Evolutionary conservation across 2,329 filamentous ascomycete genomes (phyloP), one percentile per base, ranked within the genome.

Genomic region (Botrytis porri): DNA sequence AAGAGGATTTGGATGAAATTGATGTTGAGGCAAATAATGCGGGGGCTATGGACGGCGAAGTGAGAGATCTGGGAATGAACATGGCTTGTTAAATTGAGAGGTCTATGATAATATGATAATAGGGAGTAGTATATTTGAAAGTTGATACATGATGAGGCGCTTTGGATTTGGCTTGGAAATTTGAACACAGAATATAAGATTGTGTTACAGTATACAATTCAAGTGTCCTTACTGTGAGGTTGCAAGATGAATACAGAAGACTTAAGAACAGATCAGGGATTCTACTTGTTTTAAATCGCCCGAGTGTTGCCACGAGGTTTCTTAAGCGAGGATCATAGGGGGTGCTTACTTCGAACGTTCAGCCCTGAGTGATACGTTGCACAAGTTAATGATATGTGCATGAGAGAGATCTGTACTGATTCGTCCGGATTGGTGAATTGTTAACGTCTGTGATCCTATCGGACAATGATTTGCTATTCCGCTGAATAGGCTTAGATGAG

Each of bases 1-100:
- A 86, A 75, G 84, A 85, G 79, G 87, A 88, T 75, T 87, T 96
- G 77, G 90, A 94, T 82, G 86, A 89, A 70, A 78, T 80, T 67
- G 73, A 75, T 12, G 57, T 60, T 7, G 66, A 67, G 61, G 51
- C 51, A 18, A 72, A 45, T 35, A 70, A 71, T 14, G 67, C 48
- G 16, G 45, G 64, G 51, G 70, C 65, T 37, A 63, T 65, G 54
- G 57, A 73, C 6, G 76, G 66, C 4, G 77, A 74, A 37, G 37
- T 79, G 57, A 37, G 73, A 63, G 74, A 79, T 75, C 72, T 79
- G 73, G 76, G 76, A 37, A 73, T 77, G 69, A 67, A 76, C 51
- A 74, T 73, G 73, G 75, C 77, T 73, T 80, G 78, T 75, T 80
- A 78, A 54, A 62, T 73, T 4, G 14, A 4, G 16, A 32, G 10